Conservation (phyloP, 176 grass and related monocot species). For the Saccharum spontaneum region DNA sequence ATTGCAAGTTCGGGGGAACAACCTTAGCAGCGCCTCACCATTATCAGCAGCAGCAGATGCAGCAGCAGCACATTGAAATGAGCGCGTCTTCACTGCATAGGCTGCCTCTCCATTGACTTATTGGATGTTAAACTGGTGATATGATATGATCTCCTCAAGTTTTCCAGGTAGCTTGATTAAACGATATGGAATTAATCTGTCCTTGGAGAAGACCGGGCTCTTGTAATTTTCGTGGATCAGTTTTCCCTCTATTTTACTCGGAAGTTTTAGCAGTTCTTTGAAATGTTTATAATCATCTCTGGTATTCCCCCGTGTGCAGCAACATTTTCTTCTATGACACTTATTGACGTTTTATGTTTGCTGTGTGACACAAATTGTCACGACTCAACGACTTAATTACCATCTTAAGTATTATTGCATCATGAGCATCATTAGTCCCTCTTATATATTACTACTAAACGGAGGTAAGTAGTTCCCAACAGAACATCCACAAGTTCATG, state of each 20-base stretch:
- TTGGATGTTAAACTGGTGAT: slow-evolving; percentile 33
- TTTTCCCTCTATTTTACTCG: background rate
- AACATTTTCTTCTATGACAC: background rate
- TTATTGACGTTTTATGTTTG: no score
- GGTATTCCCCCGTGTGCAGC: background rate
- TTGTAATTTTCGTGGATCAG: slow-evolving; percentile 22
- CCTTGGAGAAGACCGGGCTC: background rate
- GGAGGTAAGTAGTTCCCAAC: no score
- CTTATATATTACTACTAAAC: no score
- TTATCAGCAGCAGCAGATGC: slow-evolving; percentile 40
- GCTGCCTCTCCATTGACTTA: slow-evolving; percentile 61
- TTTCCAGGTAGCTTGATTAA: slow-evolving; percentile 46
- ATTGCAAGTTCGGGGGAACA: slow-evolving; percentile 40
- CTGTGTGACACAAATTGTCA: no score
- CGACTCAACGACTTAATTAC: no score
- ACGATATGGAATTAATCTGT: background rate
- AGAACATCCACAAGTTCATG: no score
- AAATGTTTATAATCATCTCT: background rate
- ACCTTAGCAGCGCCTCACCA: slow-evolving; percentile 6
- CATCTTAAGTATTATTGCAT: no score
- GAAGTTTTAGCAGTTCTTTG: background rate
- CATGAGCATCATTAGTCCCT: no score
- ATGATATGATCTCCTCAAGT: slow-evolving; percentile 37
- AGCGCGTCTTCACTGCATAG: slow-evolving; percentile 55
- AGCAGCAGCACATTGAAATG: slow-evolving; percentile 46